Conservation (phyloP, 768 basidiomycete species). For the Termitomyces sp. region DNA sequence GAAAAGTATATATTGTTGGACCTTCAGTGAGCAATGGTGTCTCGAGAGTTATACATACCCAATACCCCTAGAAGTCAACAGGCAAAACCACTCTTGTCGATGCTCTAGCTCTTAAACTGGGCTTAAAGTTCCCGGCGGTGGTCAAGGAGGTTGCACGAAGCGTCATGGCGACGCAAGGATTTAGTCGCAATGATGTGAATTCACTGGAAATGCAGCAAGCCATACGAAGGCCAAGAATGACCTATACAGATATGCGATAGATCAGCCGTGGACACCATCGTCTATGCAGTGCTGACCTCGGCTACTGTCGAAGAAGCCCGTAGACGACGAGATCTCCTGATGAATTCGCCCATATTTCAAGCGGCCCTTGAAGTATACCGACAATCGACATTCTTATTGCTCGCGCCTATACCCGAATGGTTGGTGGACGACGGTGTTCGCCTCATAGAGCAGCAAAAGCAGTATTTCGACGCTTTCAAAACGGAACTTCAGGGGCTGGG, state of each 20-base stretch:
- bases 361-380: slow-evolving; percentile 38
- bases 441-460: slow-evolving; percentile 43
- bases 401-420: slow-evolving; percentile 58
- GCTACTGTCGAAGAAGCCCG: slow-evolving; percentile 30
- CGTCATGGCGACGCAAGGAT: slow-evolving; percentile 51
- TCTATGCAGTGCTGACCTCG: slow-evolving; percentile 53
- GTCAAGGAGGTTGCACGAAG: slow-evolving; percentile 61
- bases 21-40: slow-evolving; percentile 37
- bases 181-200: slow-evolving; percentile 46
- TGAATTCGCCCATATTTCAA: slow-evolving; percentile 36
- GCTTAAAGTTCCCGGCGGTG: slow-evolving; percentile 32
- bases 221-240: slow-evolving; percentile 30
- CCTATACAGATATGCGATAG: slow-evolving; percentile 53
- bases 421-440: slow-evolving; percentile 61
- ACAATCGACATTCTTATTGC: slow-evolving; percentile 46
- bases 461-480: slow-evolving; percentile 36
- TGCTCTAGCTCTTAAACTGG: slow-evolving; percentile 41
- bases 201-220: slow-evolving; percentile 58
- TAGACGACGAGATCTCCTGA: slow-evolving; percentile 29
- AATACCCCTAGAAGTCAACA: slow-evolving; percentile 37
- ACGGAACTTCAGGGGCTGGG: slow-evolving; percentile 34
- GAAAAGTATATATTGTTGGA: slow-evolving; percentile 43
- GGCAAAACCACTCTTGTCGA: slow-evolving; percentile 70
- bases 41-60: not conserved
- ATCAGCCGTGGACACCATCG: slow-evolving; percentile 61